phyloP scores from a whole-genome alignment of 2,329 filamentous ascomycete species.

The Colletotrichum sp. region DNA sequence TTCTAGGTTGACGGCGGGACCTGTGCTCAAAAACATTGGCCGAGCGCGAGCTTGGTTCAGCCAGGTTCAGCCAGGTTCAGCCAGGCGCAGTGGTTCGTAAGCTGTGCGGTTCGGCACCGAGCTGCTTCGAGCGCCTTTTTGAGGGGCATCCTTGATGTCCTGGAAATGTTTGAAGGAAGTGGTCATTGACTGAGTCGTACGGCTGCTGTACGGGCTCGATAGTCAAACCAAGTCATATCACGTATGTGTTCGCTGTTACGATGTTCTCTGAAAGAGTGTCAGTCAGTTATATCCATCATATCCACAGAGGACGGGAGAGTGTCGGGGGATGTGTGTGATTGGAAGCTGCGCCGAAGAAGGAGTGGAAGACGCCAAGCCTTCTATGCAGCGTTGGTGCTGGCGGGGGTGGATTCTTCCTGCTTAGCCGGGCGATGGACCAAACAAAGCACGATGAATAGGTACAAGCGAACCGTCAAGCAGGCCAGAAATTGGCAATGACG shows the following conservation, averaged over 20 bases:
- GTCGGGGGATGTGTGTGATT: not conserved
- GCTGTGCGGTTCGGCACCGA: not conserved
- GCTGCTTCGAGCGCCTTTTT: not conserved
- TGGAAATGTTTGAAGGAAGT: not conserved
- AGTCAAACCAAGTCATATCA: not conserved
- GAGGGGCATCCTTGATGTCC: not conserved
- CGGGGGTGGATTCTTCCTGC: not conserved
- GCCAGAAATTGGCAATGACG: not conserved
- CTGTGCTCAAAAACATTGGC: not conserved
- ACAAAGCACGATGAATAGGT: not conserved
- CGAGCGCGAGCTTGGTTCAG: not conserved
- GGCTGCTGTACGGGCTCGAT: not conserved
- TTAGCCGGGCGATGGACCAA: not conserved
- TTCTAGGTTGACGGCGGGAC: not conserved
- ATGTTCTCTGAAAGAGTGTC: not conserved
- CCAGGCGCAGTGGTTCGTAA: not conserved
- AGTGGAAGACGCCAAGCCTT: constrained; percentile 5
- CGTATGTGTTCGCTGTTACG: not conserved
- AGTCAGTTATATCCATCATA: not conserved
- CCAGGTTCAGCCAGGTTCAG: not conserved
- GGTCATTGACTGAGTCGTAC: not conserved
- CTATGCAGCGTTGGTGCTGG: not conserved
- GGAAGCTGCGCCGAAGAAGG: not conserved
- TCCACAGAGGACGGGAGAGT: not conserved
- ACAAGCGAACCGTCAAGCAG: not conserved